phyloP scores from a whole-genome alignment of 306 rosid genomes.

The Vigna reflexopilosa region DNA sequence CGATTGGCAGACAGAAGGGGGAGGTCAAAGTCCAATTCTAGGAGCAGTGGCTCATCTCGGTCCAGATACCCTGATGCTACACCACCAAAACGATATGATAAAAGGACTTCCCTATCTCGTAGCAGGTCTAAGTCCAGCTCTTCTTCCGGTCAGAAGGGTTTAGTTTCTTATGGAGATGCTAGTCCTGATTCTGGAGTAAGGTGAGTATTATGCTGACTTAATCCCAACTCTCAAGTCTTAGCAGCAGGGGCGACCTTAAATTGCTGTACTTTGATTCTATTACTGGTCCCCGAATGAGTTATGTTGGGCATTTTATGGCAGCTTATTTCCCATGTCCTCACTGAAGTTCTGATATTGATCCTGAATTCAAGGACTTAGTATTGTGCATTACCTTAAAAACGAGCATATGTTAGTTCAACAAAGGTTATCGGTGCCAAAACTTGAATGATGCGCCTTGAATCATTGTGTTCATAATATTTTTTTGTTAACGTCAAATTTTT shows the following conservation, averaged over 20 bases:
- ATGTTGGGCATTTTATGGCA: conserved; percentile 4
- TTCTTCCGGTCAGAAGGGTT: conserved; percentile 72
- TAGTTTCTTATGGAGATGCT: conserved; percentile 88
- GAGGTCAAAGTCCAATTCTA: conserved; percentile 55
- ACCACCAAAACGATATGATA: conserved; percentile 52
- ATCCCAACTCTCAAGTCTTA: conserved; percentile 12
- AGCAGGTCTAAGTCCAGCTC: conserved; percentile 82
- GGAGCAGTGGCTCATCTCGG: conserved; percentile 48
- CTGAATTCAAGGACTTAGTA: conserved; percentile 15
- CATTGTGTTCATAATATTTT: neutral
- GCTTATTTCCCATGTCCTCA: conserved; percentile 2
- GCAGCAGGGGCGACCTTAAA: conserved; percentile 9
- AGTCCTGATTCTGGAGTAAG: conserved; percentile 69
- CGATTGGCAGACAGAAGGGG: conserved; percentile 56
- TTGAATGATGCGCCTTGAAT: neutral
- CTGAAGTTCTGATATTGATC: conserved; percentile 21
- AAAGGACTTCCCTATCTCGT: conserved; percentile 60
- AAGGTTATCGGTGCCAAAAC: conserved; percentile 13
- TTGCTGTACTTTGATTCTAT: conserved; percentile 13
- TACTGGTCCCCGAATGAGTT: neutral
- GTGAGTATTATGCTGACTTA: conserved; percentile 27
- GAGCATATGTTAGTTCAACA: conserved; percentile 5
- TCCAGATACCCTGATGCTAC: conserved; percentile 72
- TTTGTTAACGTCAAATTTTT: neutral
- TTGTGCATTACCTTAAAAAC: conserved; percentile 20